Evolutionary conservation across 2,329 filamentous ascomycete genomes (phyloP).

Genomic region (Metarhizium humberi): DNA sequence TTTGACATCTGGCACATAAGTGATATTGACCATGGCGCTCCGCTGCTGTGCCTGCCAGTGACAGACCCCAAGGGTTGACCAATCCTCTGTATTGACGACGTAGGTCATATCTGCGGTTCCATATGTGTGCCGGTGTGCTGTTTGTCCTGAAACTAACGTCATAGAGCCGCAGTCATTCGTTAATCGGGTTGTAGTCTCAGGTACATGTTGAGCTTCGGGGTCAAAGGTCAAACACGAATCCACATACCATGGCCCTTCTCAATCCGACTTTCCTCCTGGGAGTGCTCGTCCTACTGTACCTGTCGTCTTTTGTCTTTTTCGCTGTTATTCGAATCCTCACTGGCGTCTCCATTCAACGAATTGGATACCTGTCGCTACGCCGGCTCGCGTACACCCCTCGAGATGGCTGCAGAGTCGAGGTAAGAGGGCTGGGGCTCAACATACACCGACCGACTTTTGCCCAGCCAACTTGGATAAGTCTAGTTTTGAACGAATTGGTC

Average conservation of each 20-base stretch:
- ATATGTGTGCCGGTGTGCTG: not conserved
- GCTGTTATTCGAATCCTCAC: constrained; percentile 87
- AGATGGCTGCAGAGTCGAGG: constrained; percentile 83
- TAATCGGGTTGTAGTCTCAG: not conserved
- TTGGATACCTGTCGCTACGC: constrained; percentile 86
- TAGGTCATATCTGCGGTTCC: not conserved
- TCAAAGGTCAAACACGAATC: not conserved
- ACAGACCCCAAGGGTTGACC: not conserved
- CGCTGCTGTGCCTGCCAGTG: constrained; percentile 3
- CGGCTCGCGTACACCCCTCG: constrained; percentile 82
- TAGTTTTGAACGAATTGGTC: constrained; percentile 77
- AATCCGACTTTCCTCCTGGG: constrained; percentile 80
- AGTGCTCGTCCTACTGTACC: constrained; percentile 74
- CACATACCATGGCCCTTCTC: constrained; percentile 48
- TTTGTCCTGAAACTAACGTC: not conserved
- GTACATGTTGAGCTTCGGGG: not conserved
- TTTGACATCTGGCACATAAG: not conserved
- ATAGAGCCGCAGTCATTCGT: not conserved
- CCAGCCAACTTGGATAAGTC: constrained; percentile 91
- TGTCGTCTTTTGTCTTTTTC: constrained; percentile 87
- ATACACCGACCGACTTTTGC: constrained; percentile 93
- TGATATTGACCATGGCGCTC: constrained; percentile 2
- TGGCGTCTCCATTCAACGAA: constrained; percentile 88
- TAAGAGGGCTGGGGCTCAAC: constrained; percentile 79
- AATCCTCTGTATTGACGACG: not conserved